Conservation (phyloP, 768 basidiomycete genomes). For the Asterophora parasitica region DNA sequence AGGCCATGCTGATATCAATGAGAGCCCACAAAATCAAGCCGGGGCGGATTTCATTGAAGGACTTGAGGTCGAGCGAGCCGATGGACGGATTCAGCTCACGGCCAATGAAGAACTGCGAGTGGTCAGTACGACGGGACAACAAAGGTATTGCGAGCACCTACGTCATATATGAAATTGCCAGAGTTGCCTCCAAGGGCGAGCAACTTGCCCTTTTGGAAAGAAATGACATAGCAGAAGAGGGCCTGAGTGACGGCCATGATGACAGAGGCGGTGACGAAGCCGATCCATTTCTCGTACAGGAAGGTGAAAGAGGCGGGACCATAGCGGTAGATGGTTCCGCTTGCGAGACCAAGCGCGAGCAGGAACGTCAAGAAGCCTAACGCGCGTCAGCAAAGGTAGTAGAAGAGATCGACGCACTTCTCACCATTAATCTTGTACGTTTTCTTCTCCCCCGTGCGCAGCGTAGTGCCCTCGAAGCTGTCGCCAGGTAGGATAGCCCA, state of each 20-base stretch:
- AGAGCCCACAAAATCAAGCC: conserved; percentile 91
- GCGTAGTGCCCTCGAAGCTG: conserved; percentile 58
- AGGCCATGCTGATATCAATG: conserved; percentile 85
- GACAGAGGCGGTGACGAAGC: conserved; percentile 78
- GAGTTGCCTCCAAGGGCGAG: conserved; percentile 92
- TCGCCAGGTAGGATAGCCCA: conserved; percentile 81
- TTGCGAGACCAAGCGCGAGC: conserved; percentile 67
- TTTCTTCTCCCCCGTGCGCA: conserved; percentile 74
- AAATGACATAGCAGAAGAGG: conserved; percentile 60
- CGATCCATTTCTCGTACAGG: conserved; percentile 89
- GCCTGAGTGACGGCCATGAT: conserved; percentile 77
- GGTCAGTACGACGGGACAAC: neutral
- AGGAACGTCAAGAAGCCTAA: conserved; percentile 88
- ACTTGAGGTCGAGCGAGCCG: conserved; percentile 62
- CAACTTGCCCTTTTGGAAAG: conserved; percentile 65
- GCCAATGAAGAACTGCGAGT: conserved; percentile 84
- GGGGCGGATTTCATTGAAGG: conserved; percentile 82
- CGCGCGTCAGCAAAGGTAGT: neutral
- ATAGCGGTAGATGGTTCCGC: conserved; percentile 63
- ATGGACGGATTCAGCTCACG: conserved; percentile 89
- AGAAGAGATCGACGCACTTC: conserved; percentile 13
- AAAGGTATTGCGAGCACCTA: conserved; percentile 34
- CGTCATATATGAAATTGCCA: conserved; percentile 86
- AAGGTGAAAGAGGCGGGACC: conserved; percentile 84
- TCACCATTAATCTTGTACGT: conserved; percentile 94